These are phyloP conservation scores for Mrakia gelida DNA, from an alignment of 768 basidiomycete genomes.

Conservation along the genomic window DNA sequence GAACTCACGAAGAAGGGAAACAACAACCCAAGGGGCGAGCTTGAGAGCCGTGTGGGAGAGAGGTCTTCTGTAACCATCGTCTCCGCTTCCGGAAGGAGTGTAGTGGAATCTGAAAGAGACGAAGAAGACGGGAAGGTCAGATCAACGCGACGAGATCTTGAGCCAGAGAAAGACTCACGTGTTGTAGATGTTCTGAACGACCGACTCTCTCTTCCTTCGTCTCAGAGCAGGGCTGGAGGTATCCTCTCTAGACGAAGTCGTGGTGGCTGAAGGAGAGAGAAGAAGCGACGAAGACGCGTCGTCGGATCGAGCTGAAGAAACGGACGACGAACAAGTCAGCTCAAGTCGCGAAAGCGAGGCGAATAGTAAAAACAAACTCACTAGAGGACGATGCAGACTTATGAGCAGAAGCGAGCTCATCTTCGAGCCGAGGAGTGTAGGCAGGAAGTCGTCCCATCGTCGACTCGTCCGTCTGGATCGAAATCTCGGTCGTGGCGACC, in stretches of 20 bases:
- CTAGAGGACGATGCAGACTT: neutral
- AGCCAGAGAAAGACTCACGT: slow-evolving; percentile 2
- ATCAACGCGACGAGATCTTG: too few species aligned
- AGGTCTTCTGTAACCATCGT: neutral
- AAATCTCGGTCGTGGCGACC: neutral
- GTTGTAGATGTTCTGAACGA: slow-evolving; percentile 24
- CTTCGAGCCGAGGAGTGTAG: slow-evolving; percentile 18
- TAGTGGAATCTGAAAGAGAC: slow-evolving; percentile 12
- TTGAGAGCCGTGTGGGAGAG: neutral
- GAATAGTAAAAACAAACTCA: neutral
- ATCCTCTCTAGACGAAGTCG: neutral
- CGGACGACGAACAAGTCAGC: neutral
- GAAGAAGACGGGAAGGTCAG: neutral
- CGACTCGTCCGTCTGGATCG: slow-evolving; percentile 31
- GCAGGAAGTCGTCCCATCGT: slow-evolving; percentile 27
- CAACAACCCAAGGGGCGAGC: slow-evolving; percentile 10
- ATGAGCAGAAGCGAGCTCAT: neutral
- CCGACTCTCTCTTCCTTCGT: neutral
- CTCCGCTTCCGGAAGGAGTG: neutral
- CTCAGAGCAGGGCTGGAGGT: neutral
- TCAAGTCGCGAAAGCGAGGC: neutral
- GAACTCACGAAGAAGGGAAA: neutral
- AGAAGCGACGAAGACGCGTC: neutral
- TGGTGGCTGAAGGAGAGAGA: neutral
- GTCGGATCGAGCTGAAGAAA: neutral